A percentile compares a stretch with the other conserved stretches of the same genome.
Evolutionary conservation across 805 yeast genomes (phyloP).

Genomic region (Debaryomyces tyrocola): DNA sequence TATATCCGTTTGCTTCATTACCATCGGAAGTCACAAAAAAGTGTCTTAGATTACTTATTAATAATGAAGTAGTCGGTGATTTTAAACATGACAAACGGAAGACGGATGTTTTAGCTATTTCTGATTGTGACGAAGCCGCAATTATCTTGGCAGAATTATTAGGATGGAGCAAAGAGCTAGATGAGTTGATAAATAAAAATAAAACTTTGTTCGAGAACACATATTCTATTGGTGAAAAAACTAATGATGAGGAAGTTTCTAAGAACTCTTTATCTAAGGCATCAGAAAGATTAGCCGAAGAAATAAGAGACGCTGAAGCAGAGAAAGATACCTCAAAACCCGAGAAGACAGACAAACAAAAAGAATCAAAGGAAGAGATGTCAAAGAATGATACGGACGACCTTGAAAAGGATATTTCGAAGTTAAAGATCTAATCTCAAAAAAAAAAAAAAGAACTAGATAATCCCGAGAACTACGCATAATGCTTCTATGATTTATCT

Average conservation of each 20-base stretch:
- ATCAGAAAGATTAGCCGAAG: slow-evolving; percentile 4
- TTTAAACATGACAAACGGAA: slow-evolving; percentile 50
- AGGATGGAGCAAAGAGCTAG: slow-evolving; percentile 66
- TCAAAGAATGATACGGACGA: slow-evolving; percentile 3
- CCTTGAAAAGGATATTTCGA: slow-evolving; percentile 9
- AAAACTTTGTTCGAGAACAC: slow-evolving; percentile 5
- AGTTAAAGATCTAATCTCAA: slow-evolving; percentile 9
- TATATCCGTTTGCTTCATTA: slow-evolving; percentile 84
- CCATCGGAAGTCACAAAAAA: slow-evolving; percentile 58
- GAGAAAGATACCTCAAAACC: neutral
- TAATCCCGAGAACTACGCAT: no score
- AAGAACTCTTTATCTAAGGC: slow-evolving; percentile 10
- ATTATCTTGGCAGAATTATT: slow-evolving; percentile 48
- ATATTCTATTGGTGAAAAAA: neutral
- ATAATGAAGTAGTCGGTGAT: slow-evolving; percentile 77
- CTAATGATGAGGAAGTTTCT: slow-evolving; percentile 4
- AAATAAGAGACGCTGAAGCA: slow-evolving; percentile 4
- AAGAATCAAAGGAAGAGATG: slow-evolving; percentile 6
- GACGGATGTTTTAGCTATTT: slow-evolving; percentile 59
- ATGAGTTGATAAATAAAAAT: slow-evolving; percentile 29
- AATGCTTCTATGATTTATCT: no score
- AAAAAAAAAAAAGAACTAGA: no score
- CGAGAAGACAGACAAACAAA: slow-evolving; percentile 5
- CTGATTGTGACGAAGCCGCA: slow-evolving; percentile 68
- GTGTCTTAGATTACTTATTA: slow-evolving; percentile 64